A percentile compares a stretch with the other conserved stretches of the same genome.
phyloP scores from a whole-genome alignment of 805 yeast species.

The Saturnispora sanitii region DNA sequence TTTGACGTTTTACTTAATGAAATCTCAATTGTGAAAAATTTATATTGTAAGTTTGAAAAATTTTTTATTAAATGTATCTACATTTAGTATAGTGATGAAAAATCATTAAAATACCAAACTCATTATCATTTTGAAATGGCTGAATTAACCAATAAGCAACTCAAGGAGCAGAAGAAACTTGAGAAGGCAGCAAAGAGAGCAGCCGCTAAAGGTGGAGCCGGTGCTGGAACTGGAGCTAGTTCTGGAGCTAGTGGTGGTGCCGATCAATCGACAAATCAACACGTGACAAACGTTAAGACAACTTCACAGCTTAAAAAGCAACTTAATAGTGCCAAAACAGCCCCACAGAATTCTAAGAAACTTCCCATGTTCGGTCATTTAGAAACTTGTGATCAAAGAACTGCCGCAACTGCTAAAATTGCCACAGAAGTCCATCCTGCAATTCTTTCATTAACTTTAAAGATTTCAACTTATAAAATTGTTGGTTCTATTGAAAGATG shows the following conservation, averaged over 20 bases:
- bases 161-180: constrained; percentile 8
- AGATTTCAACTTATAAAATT: constrained; percentile 71
- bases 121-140: background rate
- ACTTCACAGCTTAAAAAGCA: constrained; percentile 45
- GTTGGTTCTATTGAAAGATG: constrained; percentile 89
- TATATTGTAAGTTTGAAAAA: background rate
- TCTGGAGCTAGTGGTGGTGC: constrained; percentile 19
- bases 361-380: constrained; percentile 70
- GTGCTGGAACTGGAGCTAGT: constrained; percentile 3
- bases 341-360: constrained; percentile 35
- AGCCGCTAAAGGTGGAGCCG: background rate
- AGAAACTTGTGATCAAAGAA: constrained; percentile 71
- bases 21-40: constrained; percentile 34
- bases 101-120: background rate
- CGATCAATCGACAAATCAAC: constrained; percentile 12
- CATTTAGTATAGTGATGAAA: background rate
- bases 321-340: constrained; percentile 40
- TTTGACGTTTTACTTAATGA: constrained; percentile 28
- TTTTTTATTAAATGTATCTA: constrained; percentile 1
- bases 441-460: constrained; percentile 65
- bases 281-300: constrained; percentile 28
- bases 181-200: constrained; percentile 7
- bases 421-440: constrained; percentile 80
- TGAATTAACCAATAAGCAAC: constrained; percentile 9
- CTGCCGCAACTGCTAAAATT: constrained; percentile 43